Evolutionary conservation across 176 grass and related monocot genomes (phyloP).

Genomic region (Juncus inflexus): DNA sequence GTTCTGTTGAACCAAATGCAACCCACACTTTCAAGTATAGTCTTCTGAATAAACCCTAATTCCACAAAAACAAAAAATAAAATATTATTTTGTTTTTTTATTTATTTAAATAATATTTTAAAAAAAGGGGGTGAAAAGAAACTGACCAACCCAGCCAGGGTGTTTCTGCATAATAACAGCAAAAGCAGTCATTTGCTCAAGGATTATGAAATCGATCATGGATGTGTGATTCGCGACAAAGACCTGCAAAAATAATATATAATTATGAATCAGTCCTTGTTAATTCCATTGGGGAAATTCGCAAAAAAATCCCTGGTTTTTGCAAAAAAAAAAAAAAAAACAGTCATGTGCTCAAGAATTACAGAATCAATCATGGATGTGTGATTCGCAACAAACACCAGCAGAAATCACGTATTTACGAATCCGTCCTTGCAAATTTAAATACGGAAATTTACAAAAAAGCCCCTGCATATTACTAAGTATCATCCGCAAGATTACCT

Average conservation of each 20-base stretch:
- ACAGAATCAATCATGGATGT: constrained; percentile 99
- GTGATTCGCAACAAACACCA: constrained; percentile 98
- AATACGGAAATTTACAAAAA: too few species aligned
- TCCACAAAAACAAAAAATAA: constrained; percentile 15
- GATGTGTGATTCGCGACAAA: constrained; percentile 99
- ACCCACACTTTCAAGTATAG: constrained; percentile 85
- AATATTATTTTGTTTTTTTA: not conserved
- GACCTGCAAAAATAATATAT: constrained; percentile 48
- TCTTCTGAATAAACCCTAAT: constrained; percentile 93
- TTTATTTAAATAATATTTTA: not conserved
- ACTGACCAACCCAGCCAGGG: constrained; percentile 97
- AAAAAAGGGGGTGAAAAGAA: not conserved
- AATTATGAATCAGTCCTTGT: too few species aligned
- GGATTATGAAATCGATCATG: constrained; percentile 99
- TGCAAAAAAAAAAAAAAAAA: constrained; percentile 99
- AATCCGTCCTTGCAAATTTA: too few species aligned
- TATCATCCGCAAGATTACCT: too few species aligned
- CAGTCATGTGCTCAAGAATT: constrained; percentile 98
- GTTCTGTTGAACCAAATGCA: constrained; percentile 99
- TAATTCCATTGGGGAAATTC: too few species aligned
- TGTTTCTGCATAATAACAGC: constrained; percentile 99
- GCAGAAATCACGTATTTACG: constrained; percentile 23
- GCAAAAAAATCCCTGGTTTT: constrained; percentile 31
- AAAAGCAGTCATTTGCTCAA: constrained; percentile 99
- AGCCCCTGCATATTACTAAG: too few species aligned